phyloP scores from a whole-genome alignment of 1,139 yeast genomes.

The Pichia sp. region DNA sequence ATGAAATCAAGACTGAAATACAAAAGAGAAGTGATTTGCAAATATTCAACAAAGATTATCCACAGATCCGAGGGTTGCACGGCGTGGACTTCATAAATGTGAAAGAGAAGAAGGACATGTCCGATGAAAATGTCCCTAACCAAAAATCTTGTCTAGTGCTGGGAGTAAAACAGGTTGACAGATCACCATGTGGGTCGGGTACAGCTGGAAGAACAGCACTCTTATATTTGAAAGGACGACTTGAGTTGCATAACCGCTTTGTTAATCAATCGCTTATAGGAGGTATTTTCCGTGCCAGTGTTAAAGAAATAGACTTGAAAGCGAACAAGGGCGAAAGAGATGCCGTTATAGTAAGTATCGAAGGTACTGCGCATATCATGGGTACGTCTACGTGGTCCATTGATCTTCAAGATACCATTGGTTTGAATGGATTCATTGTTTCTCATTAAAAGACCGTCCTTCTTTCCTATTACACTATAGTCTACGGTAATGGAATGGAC shows the following conservation, averaged over 20 bases:
- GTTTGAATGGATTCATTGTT: slow-evolving; percentile 17
- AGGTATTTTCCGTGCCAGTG: slow-evolving; percentile 16
- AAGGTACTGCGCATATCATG: slow-evolving; percentile 20
- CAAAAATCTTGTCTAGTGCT: slow-evolving; percentile 19
- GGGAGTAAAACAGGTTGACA: slow-evolving; percentile 22
- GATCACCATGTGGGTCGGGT: slow-evolving; percentile 26
- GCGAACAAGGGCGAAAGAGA: slow-evolving; percentile 17
- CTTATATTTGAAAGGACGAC: slow-evolving; percentile 15
- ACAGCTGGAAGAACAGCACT: slow-evolving; percentile 24
- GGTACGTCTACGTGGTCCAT: slow-evolving; percentile 22
- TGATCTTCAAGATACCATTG: slow-evolving; percentile 19
- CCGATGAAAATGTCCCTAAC: slow-evolving; percentile 12
- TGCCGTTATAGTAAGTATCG: slow-evolving; percentile 21
- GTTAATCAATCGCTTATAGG: slow-evolving; percentile 24
- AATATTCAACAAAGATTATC: slow-evolving; percentile 20
- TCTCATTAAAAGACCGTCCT: slow-evolving; percentile 2
- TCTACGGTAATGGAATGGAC: background rate
- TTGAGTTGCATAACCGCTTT: slow-evolving; percentile 8
- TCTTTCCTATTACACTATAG: too few species aligned
- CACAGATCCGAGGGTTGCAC: slow-evolving; percentile 19
- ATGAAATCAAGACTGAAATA: slow-evolving; percentile 16
- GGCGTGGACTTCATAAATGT: slow-evolving; percentile 18
- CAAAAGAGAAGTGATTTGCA: slow-evolving; percentile 8
- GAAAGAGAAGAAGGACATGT: slow-evolving; percentile 4
- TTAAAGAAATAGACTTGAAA: slow-evolving; percentile 13